phyloP scores from a whole-genome alignment of 306 rosid species.

The Cucurbita pepo region DNA sequence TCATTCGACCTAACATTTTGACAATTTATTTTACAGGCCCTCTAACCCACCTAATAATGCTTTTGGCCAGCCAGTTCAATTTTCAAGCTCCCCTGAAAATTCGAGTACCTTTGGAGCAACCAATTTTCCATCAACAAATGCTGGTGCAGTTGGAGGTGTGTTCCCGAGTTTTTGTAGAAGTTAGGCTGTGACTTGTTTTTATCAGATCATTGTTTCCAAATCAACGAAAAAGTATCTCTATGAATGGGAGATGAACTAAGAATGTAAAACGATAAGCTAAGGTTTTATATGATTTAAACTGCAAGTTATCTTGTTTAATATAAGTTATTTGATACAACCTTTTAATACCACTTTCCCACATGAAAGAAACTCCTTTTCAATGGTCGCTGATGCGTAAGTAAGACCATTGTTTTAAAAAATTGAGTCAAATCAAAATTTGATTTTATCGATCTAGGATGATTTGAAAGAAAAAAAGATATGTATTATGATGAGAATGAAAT shows the following conservation, averaged over 20 bases:
- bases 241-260: neutral
- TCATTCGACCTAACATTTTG: neutral
- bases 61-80: constrained; percentile 19
- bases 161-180: neutral
- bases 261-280: no score
- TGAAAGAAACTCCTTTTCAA: no score
- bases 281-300: no score
- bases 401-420: no score
- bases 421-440: no score
- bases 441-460: no score
- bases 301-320: no score
- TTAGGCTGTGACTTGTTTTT: neutral
- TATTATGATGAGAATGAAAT: no score
- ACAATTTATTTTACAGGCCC: constrained; percentile 27
- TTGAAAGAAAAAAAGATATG: no score
- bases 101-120: constrained; percentile 12
- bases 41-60: constrained; percentile 23
- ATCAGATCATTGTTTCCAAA: neutral
- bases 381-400: no score
- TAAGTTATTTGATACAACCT: no score
- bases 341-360: no score
- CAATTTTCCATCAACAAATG: constrained; percentile 13
- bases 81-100: constrained; percentile 13
- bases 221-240: neutral
- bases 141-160: constrained; percentile 8